phyloP scores from a whole-genome alignment of 768 basidiomycete species.

The Panaeolus papilionaceus region DNA sequence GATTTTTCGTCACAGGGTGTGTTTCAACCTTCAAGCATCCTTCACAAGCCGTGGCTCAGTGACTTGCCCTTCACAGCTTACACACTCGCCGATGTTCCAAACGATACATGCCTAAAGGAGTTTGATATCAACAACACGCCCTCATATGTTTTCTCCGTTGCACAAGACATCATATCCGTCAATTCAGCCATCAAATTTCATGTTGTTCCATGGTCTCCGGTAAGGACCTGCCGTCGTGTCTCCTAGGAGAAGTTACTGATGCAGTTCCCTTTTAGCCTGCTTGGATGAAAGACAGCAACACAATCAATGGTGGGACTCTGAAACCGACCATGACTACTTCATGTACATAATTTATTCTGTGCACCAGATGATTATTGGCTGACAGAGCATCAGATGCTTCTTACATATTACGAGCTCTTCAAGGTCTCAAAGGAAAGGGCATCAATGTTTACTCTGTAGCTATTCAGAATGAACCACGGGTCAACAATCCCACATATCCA shows the following conservation, averaged over 20 bases:
- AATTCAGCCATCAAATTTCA: conserved; percentile 61
- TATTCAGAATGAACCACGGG: conserved; percentile 59
- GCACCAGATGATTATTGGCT: not conserved
- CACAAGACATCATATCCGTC: conserved; percentile 65
- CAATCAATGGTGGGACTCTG: conserved; percentile 71
- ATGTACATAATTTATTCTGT: conserved; percentile 37
- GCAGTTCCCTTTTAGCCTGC: conserved; percentile 53
- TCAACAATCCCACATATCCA: conserved; percentile 67
- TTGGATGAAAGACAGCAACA: conserved; percentile 74
- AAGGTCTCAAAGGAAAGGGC: conserved; percentile 65
- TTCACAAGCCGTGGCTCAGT: conserved; percentile 13
- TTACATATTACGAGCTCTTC: conserved; percentile 70
- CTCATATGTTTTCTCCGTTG: conserved; percentile 61
- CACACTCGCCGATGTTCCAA: conserved; percentile 60
- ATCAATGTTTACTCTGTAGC: conserved; percentile 65
- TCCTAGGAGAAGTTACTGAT: not conserved
- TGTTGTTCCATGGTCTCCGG: conserved; percentile 75
- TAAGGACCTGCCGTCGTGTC: conserved; percentile 34
- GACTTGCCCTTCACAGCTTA: conserved; percentile 46
- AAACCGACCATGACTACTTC: conserved; percentile 46
- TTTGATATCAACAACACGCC: conserved; percentile 65
- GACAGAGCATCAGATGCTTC: conserved; percentile 26
- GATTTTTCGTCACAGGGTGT: conserved; percentile 67
- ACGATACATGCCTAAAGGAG: conserved; percentile 58
- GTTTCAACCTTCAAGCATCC: conserved; percentile 18